Conservation (phyloP, 305 asterid genomes). For the Fraxinus dipetala region DNA sequence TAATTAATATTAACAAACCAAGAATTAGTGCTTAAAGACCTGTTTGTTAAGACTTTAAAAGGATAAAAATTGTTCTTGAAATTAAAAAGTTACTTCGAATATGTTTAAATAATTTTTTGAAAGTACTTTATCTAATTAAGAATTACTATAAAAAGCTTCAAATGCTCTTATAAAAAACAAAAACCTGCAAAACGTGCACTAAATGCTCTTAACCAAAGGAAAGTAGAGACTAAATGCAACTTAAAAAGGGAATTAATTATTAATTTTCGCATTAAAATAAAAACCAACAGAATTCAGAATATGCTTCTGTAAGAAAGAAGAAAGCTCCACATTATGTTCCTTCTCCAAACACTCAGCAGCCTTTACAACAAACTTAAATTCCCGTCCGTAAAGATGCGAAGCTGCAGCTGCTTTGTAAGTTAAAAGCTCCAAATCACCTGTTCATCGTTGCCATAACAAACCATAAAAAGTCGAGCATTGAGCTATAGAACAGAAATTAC, state of each 20-base stretch:
- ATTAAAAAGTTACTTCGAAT: too few relatives aligned
- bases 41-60: too few relatives aligned
- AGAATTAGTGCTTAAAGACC: neutral
- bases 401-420: slow-evolving; percentile 76
- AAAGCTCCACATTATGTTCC: slow-evolving; percentile 45
- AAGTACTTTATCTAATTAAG: too few relatives aligned
- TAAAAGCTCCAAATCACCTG: slow-evolving; percentile 59
- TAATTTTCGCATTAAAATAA: slow-evolving; percentile 23
- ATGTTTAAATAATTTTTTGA: too few relatives aligned
- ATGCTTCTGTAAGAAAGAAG: slow-evolving; percentile 48
- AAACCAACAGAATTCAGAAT: slow-evolving; percentile 57
- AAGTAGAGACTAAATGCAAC: neutral
- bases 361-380: slow-evolving; percentile 43
- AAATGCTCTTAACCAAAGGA: neutral
- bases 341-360: slow-evolving; percentile 38
- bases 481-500: slow-evolving; percentile 2
- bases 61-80: neutral
- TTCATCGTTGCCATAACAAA: neutral
- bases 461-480: neutral
- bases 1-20: neutral
- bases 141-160: neutral
- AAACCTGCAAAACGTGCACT: neutral
- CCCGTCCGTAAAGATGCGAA: slow-evolving; percentile 62
- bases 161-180: too few relatives aligned
- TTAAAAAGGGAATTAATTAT: slow-evolving; percentile 1